Evolutionary conservation across 805 yeast species (phyloP), one percentile per base, ranked within the genome.

Genomic region (Ogataea pignaliae): DNA sequence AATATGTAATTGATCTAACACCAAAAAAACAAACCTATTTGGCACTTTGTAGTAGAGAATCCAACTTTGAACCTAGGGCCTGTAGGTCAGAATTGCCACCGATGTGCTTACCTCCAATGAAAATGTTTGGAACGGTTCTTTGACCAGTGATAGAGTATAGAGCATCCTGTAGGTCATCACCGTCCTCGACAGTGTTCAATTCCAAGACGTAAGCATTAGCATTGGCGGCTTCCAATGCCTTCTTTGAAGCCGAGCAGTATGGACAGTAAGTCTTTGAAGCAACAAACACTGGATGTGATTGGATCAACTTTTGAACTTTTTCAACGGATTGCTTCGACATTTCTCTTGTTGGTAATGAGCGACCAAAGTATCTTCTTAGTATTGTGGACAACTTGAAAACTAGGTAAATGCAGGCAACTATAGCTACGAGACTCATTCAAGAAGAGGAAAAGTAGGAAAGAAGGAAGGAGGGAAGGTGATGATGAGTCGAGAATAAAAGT

Each of bases 21-120:
- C 7, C 26, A 21, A 7, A 4, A 21, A 7, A 7, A 7, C 26
- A 21, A 7, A 7, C 7, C 26, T 21, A 21, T 7, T 21, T 21
- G 26, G 26, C 26, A 21, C 26, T 7, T 21, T 21, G 7, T 21
- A 21, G 26, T 7, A 21, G 26, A 21, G 26, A 21, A 7, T 21
- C 26, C 26, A 21, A 21, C 7, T 21, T 21, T 21, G 26, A 21
- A 18, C 80, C 72, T 54, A 90, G 75, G 42, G 76, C 72, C 69
- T 89, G 95, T 52, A 91, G 71, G 55, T 88, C 96, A 34, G 90
- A 83, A 76, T 89, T 88, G 50, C 99, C 99, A 48, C 99, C 99
- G 59, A 91, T 80, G 72, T 89, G 97, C 69, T 90, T 76, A 48
- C 96, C 97, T 39, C 75, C 81, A 64, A 91, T 88, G 71, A 85